phyloP scores from a whole-genome alignment of 2,329 filamentous ascomycete species.

The Pseudocercospora crystallina region DNA sequence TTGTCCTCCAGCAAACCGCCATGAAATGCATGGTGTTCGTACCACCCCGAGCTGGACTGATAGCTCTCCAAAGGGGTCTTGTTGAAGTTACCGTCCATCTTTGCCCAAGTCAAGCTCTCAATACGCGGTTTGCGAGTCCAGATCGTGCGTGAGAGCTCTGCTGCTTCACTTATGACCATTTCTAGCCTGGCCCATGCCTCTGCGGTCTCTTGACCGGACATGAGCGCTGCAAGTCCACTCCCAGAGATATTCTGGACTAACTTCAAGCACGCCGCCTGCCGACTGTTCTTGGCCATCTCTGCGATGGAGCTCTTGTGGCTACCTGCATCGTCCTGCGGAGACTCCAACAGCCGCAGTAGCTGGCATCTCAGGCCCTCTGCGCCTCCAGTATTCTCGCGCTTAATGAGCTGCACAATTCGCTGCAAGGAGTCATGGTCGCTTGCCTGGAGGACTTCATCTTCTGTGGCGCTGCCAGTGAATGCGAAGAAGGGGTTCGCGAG shows the following conservation, averaged over 20 bases:
- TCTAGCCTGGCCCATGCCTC: neutral
- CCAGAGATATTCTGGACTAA: neutral
- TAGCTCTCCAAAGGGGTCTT: neutral
- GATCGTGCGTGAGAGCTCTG: slow-evolving; percentile 13
- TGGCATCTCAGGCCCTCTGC: slow-evolving; percentile 11
- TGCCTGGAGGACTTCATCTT: no score
- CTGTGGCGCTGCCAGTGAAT: no score
- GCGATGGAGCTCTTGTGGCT: no score
- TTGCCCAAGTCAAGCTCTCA: neutral
- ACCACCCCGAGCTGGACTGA: neutral
- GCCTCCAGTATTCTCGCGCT: neutral
- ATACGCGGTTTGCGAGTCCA: slow-evolving; percentile 10
- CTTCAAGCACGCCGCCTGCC: neutral
- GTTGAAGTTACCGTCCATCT: neutral
- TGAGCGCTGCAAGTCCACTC: no score
- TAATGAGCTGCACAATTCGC: slow-evolving; percentile 7
- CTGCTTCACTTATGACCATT: slow-evolving; percentile 1
- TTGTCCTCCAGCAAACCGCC: slow-evolving; percentile 5
- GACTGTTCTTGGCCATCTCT: slow-evolving; percentile 2
- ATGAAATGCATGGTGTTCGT: slow-evolving; percentile 9
- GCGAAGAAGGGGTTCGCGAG: slow-evolving; percentile 15
- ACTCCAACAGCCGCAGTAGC: slow-evolving; percentile 13
- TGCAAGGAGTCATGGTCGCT: no score
- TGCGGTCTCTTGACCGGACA: no score
- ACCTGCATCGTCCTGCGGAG: neutral